Base-by-base conservation (phyloP, 345 rosid genomes). In the Lepidium sativum region DNA sequence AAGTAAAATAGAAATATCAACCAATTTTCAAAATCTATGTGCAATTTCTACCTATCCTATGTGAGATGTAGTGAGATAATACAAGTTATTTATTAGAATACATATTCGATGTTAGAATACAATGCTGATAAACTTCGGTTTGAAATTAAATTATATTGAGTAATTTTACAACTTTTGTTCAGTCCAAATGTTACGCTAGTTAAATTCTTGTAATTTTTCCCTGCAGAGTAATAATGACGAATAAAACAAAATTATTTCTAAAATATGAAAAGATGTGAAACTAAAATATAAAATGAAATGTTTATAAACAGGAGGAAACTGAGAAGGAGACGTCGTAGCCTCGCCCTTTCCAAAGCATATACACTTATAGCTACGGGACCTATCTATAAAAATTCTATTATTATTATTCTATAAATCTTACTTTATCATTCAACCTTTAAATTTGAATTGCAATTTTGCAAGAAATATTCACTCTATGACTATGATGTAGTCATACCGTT, bases 311-410 rank as follows among this genome's bases (percentile, higher is more conserved):
- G 48, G 18, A 56, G 56, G 71, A 47, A 68, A 32, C 8, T 51
- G 29, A 21, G 73, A 69, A 69, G 67, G 35, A 43, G 73, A 69
- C 73, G 47, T 69, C 38, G 62, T 62, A 62, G 57, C 69, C 27
- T 70, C 50, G 38, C 44, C 64, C 75, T 71, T 71, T 71, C 48
- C 65, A 71, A 71, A 71, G 65, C 75, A 71, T 63, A 38, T 63
- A 54, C 70, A 31, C 50, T 63, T 48, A 43, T 71, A 71, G 75
- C 51, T 44, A 31, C 31, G 65, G 75, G 75, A 71, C 75, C 75
- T 50, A 1, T 32, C 75, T 71, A 71, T 20, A 48, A 71, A 11
- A 40, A 11, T 55, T 48, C 37, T 63, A 48, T 52, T 38, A 32
- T 52, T 38, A 32, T 37, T 69, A 55, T 63, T 49, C 45, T 48